Percentiles rank a stretch among this genome's conserved stretches.
Evolutionary conservation across 768 basidiomycete genomes (phyloP).

Genomic region (Mrakia gelida): DNA sequence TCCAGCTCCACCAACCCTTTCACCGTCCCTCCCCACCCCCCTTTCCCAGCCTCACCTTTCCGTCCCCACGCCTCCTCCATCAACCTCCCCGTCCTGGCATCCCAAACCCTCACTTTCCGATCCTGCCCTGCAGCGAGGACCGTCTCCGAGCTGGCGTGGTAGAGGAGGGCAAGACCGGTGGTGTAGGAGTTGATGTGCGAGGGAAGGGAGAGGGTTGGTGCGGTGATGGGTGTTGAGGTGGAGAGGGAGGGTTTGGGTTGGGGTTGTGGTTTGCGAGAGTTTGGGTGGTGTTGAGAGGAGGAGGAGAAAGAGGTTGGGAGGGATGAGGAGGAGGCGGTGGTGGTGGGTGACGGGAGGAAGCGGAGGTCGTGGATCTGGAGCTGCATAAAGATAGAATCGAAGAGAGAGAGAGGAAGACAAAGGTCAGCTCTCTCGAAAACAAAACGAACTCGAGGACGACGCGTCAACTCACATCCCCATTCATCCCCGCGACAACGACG

Average conservation of each 20-base stretch:
- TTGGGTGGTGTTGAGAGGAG: background rate
- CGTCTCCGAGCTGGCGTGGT: conserved; percentile 9
- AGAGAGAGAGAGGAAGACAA: background rate
- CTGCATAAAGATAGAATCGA: background rate
- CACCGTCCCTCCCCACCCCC: background rate
- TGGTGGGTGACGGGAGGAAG: background rate
- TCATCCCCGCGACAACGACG: conserved; percentile 20
- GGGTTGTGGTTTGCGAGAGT: background rate
- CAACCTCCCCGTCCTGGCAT: conserved; percentile 13
- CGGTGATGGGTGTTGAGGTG: background rate
- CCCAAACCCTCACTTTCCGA: conserved; percentile 19
- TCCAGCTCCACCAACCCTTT: conserved; percentile 7
- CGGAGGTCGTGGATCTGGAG: conserved; percentile 25
- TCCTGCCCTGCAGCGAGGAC: conserved; percentile 28
- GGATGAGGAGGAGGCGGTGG: background rate
- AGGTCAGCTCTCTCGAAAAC: background rate
- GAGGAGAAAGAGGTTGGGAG: background rate
- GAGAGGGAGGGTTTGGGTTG: background rate
- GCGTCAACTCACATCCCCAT: conserved; percentile 21
- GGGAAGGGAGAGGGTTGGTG: conserved; percentile 3
- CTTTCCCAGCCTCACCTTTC: background rate
- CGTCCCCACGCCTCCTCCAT: background rate
- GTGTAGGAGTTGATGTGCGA: conserved; percentile 27
- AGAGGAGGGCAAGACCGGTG: conserved; percentile 22
- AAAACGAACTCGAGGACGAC: background rate